Conservation (phyloP, 2,329 filamentous ascomycete genomes). For the Leptographium procerum region DNA sequence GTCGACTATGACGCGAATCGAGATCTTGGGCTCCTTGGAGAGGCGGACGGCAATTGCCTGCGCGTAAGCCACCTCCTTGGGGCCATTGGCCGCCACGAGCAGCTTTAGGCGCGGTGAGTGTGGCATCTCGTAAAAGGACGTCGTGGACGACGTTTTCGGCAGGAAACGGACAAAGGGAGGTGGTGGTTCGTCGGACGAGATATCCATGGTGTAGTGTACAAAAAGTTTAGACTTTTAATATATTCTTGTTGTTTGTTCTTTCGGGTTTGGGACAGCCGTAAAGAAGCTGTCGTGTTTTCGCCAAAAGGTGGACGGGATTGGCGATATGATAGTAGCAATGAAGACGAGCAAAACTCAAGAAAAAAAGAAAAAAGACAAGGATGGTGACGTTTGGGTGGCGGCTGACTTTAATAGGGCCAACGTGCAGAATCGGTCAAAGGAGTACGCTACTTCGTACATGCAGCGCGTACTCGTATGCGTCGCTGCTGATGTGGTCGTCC, state of each 20-base stretch:
- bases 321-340: neutral
- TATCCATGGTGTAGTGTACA: conserved; percentile 6
- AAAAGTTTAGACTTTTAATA: neutral
- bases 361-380: neutral
- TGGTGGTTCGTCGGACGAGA: conserved; percentile 11
- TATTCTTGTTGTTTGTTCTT: neutral
- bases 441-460: neutral
- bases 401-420: neutral
- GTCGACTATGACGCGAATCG: conserved; percentile 51
- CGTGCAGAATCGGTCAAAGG: neutral
- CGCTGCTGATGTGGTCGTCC: neutral
- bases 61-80: conserved; percentile 53
- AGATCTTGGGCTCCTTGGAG: conserved; percentile 51
- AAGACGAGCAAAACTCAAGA: neutral
- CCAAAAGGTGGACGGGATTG: neutral
- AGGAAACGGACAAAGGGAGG: conserved; percentile 12
- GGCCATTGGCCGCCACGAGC: conserved; percentile 54
- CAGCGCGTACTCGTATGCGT: neutral
- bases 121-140: conserved; percentile 14
- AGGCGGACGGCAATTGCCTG: conserved; percentile 55
- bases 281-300: neutral
- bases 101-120: conserved; percentile 38
- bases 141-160: conserved; percentile 10
- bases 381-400: neutral
- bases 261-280: too few relatives aligned